Evolutionary conservation across 2,329 filamentous ascomycete species (phyloP), one percentile per base, ranked within the genome.

Genomic region (Ploettnerulaceae sp.): DNA sequence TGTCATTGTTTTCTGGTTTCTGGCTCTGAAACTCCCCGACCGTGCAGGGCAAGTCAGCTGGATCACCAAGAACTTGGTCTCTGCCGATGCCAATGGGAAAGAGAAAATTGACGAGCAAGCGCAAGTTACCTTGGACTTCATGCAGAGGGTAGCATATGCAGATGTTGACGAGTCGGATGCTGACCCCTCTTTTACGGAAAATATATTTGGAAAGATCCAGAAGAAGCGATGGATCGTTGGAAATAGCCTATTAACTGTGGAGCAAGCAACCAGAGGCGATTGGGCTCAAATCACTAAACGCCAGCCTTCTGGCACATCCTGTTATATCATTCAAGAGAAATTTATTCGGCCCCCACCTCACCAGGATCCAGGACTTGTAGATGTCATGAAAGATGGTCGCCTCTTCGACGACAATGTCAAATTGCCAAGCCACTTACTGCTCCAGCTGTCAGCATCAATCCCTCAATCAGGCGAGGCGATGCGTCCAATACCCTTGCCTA

Each of bases 1-100:
- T 64, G 89, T 95, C 57, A 90, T 98, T 55, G 85, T 89, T 1
- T 96, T 95, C 63, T 98, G 93, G 93, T 98, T 97, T 64, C 75
- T 98, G 57, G 86, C 89, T 1, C 66, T 98, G 57, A 91, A 89
- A 61, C 75, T 95, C 41, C 79, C 84, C 28, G 89, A 96, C 62
- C 82, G 93, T 40, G 79, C 84, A 25, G 87, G 81, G 51, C 84
- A 95, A 55, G 89, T 96, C 41, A 81, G 82, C 21, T 95, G 89
- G 87, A 95, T 98, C 54, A 84, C 86, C 8, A 89, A 84, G 60
- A 89, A 89, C 54, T 74, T 98, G 9, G 72, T 79, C 7, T 90
- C 91, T 57, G 84, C 77, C 7, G 88, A 95, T 60, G 76, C 78
- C 18, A 78, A 84, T 48, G 88, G 89, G 12, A 80, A 78, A 31